These are phyloP conservation scores for Paracoccidioides brasiliensis DNA, from an alignment of 2,329 filamentous ascomycete genomes.

Conservation along the genomic window DNA sequence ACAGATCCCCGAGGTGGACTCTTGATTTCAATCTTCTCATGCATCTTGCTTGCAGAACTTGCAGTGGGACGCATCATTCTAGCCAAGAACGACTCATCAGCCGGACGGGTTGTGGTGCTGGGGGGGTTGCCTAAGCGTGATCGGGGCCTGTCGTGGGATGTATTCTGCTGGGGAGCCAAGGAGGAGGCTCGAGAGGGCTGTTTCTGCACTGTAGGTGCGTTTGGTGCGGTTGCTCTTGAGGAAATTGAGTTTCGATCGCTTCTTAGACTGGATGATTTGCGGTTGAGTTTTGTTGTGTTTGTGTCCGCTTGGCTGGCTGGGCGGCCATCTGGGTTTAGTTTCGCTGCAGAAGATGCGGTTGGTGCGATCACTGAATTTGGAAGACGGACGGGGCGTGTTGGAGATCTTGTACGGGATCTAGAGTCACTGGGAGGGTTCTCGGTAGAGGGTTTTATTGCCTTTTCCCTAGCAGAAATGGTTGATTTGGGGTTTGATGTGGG, in stretches of 20 bases:
- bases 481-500: conserved; percentile 4
- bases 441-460: conserved; percentile 15
- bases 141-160: conserved; percentile 22
- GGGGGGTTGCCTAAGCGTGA: conserved; percentile 27
- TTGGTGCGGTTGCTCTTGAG: neutral
- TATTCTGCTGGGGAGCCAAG: conserved; percentile 12
- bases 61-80: conserved; percentile 41
- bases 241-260: conserved; percentile 12
- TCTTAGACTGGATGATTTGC: conserved; percentile 15
- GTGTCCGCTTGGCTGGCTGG: conserved; percentile 18
- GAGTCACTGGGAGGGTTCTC: conserved; percentile 15
- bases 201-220: conserved; percentile 14
- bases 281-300: conserved; percentile 16
- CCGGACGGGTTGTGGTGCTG: conserved; percentile 20
- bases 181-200: conserved; percentile 17
- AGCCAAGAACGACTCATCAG: conserved; percentile 36
- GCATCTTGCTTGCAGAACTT: conserved; percentile 37
- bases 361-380: conserved; percentile 29
- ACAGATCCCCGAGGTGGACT: conserved; percentile 22
- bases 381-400: conserved; percentile 28
- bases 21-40: conserved; percentile 33
- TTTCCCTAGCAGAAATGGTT: conserved; percentile 3
- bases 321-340: conserved; percentile 12
- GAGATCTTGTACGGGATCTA: conserved; percentile 27
- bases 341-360: conserved; percentile 29